Percentiles rank a stretch among this genome's conserved stretches.
phyloP scores from a whole-genome alignment of 768 basidiomycete genomes.

The Tremella mesenterica region DNA sequence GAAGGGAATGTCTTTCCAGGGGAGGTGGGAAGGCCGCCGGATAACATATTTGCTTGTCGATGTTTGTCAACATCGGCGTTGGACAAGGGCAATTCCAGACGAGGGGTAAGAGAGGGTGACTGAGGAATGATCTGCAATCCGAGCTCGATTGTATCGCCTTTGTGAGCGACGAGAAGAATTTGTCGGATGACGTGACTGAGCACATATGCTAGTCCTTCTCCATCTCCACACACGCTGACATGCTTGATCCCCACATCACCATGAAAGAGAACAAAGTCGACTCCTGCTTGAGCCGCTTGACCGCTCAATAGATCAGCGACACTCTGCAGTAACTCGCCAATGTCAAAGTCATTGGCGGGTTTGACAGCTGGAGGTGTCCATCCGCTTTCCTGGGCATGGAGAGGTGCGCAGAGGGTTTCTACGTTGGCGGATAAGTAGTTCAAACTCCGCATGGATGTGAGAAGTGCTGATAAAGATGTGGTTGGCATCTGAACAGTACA shows the following conservation, averaged over 20 bases:
- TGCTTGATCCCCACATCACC: slow-evolving; percentile 82
- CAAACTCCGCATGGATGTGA: slow-evolving; percentile 85
- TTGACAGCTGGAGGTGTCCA: slow-evolving; percentile 7
- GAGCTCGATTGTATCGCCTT: slow-evolving; percentile 75
- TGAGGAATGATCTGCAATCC: slow-evolving; percentile 53
- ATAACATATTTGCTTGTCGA: slow-evolving; percentile 1
- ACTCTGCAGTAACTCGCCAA: slow-evolving; percentile 80
- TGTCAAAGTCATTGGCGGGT: slow-evolving; percentile 66
- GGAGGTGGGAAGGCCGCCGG: background rate
- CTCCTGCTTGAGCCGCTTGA: slow-evolving; percentile 68
- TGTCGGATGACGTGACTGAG: slow-evolving; percentile 82
- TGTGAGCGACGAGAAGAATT: slow-evolving; percentile 59
- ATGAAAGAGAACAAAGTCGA: slow-evolving; percentile 84
- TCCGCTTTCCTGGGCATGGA: background rate
- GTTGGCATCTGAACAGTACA: slow-evolving; percentile 81
- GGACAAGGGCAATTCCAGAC: slow-evolving; percentile 21
- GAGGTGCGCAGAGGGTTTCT: slow-evolving; percentile 4
- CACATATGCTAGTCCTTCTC: slow-evolving; percentile 70
- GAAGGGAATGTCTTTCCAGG: slow-evolving; percentile 36
- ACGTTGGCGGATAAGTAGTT: slow-evolving; percentile 78
- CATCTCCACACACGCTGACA: slow-evolving; percentile 73
- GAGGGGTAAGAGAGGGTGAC: slow-evolving; percentile 38
- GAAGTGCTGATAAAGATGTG: slow-evolving; percentile 74
- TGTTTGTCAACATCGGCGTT: slow-evolving; percentile 21
- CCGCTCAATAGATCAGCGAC: slow-evolving; percentile 83